Conservation (phyloP, 495 filamentous ascomycete species). For the Xylaria scruposa region DNA sequence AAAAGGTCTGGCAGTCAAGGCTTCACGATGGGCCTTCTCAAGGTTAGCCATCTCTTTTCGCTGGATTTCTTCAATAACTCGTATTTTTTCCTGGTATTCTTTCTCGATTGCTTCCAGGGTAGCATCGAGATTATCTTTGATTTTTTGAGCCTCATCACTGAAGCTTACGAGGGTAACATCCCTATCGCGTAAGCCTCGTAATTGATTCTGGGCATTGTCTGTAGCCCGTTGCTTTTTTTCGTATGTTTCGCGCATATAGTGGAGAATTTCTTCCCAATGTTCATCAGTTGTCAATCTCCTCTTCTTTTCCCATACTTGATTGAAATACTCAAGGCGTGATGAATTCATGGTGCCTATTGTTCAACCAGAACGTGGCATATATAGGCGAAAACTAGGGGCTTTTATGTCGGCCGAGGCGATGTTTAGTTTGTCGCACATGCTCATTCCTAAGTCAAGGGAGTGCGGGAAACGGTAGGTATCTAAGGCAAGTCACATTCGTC, state of each 20-base stretch:
- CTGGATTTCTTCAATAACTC: conserved; percentile 3
- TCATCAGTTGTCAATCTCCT: background rate
- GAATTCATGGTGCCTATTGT: conserved; percentile 16
- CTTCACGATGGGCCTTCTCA: conserved; percentile 9
- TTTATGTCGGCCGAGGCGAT: background rate
- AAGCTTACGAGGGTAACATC: background rate
- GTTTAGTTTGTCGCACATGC: conserved; percentile 1
- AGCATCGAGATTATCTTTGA: conserved; percentile 2
- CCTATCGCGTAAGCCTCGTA: background rate
- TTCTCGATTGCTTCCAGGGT: background rate
- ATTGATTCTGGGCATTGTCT: background rate
- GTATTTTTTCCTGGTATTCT: background rate
- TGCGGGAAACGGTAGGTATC: background rate
- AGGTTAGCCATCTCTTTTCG: conserved; percentile 3
- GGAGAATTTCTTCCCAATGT: conserved; percentile 7
- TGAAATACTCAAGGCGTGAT: background rate
- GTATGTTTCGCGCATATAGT: background rate
- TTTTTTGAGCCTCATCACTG: background rate
- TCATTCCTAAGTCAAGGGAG: background rate
- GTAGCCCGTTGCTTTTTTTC: background rate
- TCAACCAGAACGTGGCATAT: background rate
- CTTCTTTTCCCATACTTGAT: background rate
- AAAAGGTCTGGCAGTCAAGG: conserved; percentile 10
- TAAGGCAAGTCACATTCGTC: background rate
- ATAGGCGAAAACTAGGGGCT: background rate